These are phyloP conservation scores for Shiraia sp. DNA, from an alignment of 2,329 filamentous ascomycete species.

Conservation along the genomic window DNA sequence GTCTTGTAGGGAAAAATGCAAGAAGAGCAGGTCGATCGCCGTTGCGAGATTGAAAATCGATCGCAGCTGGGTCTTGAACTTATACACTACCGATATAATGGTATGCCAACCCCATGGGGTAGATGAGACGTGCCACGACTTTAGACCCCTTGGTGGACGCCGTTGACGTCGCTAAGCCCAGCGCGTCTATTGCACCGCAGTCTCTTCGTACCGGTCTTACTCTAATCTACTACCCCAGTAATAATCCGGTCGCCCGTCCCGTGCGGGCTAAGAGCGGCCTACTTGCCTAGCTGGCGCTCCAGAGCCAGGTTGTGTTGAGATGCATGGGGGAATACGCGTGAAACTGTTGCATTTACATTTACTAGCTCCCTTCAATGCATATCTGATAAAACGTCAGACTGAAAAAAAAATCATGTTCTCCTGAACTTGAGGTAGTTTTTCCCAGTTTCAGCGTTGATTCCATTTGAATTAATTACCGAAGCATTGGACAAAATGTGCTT, in stretches of 20 bases:
- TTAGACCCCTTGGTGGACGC: constrained; percentile 11
- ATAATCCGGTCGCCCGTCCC: constrained; percentile 3
- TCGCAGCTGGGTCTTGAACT: constrained; percentile 8
- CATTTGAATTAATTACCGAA: not conserved
- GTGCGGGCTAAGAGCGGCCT: constrained; percentile 1
- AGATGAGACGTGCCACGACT: constrained; percentile 14
- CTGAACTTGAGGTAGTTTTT: too few relatives aligned
- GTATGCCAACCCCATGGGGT: constrained; percentile 14
- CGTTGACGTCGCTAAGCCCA: constrained; percentile 12
- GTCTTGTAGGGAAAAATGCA: not conserved
- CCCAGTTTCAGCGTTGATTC: too few relatives aligned
- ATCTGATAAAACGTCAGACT: too few relatives aligned
- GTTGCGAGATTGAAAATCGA: constrained; percentile 2
- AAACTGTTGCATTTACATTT: too few relatives aligned
- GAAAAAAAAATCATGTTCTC: too few relatives aligned
- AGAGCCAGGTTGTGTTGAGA: constrained; percentile 1
- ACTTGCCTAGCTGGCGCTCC: not conserved
- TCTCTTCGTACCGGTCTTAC: not conserved
- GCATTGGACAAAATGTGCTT: not conserved
- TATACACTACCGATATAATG: constrained; percentile 11
- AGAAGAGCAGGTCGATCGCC: constrained; percentile 6
- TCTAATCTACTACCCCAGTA: not conserved
- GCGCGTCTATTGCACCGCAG: not conserved
- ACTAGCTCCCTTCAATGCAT: too few relatives aligned
- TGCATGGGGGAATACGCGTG: not conserved